Evolutionary conservation across 208 protist genomes (phyloP).

Genomic region (Herpetomonas samuelpessoai): DNA sequence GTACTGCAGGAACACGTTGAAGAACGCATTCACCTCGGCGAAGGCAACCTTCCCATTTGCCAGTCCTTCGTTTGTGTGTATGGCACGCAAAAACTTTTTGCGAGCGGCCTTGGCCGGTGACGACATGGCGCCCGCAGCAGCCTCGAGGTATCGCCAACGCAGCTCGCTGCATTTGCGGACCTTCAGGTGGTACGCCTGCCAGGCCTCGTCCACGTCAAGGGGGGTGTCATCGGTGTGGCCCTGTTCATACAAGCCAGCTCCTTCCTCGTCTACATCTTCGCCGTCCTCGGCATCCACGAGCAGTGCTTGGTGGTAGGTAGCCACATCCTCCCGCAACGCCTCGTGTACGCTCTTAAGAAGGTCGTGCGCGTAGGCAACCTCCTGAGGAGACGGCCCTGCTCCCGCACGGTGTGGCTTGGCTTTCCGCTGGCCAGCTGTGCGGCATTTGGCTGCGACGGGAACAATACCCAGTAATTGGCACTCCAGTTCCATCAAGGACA

Average conservation of each 20-base stretch:
- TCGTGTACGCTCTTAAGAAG: not conserved
- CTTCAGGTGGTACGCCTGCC: not conserved
- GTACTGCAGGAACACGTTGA: constrained; percentile 37
- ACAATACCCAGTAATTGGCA: not conserved
- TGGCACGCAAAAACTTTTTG: not conserved
- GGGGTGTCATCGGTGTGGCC: not conserved
- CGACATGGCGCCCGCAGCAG: not conserved
- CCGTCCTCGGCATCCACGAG: not conserved
- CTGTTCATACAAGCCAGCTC: not conserved
- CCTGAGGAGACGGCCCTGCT: not conserved
- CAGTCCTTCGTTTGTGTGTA: not conserved
- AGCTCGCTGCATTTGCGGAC: constrained; percentile 16
- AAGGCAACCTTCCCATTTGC: not conserved
- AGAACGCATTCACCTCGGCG: constrained; percentile 14
- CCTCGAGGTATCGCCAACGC: constrained; percentile 9
- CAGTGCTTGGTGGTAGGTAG: not conserved
- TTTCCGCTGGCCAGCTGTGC: too few species aligned
- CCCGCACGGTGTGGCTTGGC: too few species aligned
- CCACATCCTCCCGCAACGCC: not conserved
- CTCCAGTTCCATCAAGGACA: not conserved
- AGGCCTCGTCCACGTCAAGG: constrained; percentile 7
- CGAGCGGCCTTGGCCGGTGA: not conserved
- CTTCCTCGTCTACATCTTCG: not conserved
- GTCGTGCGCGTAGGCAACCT: not conserved
- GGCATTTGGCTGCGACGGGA: not conserved